Evolutionary conservation across 2,329 filamentous ascomycete species (phyloP).

Genomic region (Leptographium procerum): DNA sequence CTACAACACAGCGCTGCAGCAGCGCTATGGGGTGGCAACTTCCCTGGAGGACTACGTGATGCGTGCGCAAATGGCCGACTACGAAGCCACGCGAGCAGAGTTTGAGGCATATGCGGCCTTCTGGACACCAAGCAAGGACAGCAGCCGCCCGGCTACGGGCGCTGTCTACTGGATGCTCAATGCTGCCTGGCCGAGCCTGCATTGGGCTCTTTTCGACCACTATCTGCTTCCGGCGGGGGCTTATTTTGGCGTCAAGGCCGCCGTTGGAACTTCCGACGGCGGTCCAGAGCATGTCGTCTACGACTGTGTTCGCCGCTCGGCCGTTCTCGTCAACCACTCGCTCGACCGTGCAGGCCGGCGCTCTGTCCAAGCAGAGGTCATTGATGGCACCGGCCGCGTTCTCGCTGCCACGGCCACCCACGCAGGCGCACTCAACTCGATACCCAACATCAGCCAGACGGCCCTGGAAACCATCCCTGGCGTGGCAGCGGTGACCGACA

Average conservation of each 20-base stretch:
- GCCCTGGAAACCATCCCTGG: constrained; percentile 22
- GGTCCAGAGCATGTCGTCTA: constrained; percentile 43
- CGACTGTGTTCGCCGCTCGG: constrained; percentile 32
- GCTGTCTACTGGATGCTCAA: constrained; percentile 59
- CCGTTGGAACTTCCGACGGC: too few relatives aligned
- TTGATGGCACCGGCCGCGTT: constrained; percentile 33
- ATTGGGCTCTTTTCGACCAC: constrained; percentile 56
- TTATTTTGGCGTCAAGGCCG: constrained; percentile 46
- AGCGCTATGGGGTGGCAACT: constrained; percentile 38
- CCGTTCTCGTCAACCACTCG: constrained; percentile 46
- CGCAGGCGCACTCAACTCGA: background rate
- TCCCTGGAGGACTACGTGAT: constrained; percentile 45
- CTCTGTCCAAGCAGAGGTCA: constrained; percentile 34
- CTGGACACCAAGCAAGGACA: constrained; percentile 25
- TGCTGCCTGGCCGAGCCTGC: constrained; percentile 51
- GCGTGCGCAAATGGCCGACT: constrained; percentile 52
- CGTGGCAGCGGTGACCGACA: constrained; percentile 21
- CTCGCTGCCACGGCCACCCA: constrained; percentile 17
- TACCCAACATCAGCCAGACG: constrained; percentile 32
- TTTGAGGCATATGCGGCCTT: constrained; percentile 44
- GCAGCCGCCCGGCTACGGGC: constrained; percentile 41
- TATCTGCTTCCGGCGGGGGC: constrained; percentile 46
- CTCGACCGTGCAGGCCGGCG: constrained; percentile 27
- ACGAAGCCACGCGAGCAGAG: constrained; percentile 49
- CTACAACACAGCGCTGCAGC: constrained; percentile 44